Evolutionary conservation across 208 protist species (phyloP).

Genomic region (Trichomonas tenax): DNA sequence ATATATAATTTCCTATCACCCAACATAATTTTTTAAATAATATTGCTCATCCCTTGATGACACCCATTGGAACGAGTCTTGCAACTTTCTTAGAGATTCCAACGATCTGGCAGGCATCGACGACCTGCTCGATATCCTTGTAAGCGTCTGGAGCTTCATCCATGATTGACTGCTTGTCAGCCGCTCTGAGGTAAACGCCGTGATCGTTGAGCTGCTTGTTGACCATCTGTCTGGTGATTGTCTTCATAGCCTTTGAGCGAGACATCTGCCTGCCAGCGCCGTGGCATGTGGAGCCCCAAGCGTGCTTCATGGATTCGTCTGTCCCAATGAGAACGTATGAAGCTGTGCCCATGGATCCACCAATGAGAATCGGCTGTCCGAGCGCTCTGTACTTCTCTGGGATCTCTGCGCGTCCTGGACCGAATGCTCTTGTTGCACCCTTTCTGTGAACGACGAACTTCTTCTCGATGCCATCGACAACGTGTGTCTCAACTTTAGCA

Average conservation of each 20-base stretch:
- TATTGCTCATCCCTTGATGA: no score
- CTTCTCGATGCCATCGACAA: constrained; percentile 51
- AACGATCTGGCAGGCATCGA: no score
- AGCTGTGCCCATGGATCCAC: constrained; percentile 65
- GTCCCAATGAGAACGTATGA: constrained; percentile 62
- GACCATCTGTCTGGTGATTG: constrained; percentile 39
- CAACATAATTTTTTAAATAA: no score
- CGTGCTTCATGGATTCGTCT: constrained; percentile 44
- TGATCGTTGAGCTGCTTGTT: constrained; percentile 42
- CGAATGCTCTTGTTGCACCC: constrained; percentile 63
- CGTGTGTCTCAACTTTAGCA: constrained; percentile 52
- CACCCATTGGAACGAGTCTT: no score
- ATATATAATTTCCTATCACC: no score
- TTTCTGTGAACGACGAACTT: constrained; percentile 65
- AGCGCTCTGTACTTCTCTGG: constrained; percentile 57
- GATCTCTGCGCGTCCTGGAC: constrained; percentile 59
- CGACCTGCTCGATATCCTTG: no score
- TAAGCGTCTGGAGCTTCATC: constrained; percentile 64
- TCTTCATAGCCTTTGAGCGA: constrained; percentile 36
- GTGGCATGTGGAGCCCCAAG: constrained; percentile 63
- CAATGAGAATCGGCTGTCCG: constrained; percentile 66
- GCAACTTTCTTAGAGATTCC: background rate
- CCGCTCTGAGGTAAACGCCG: constrained; percentile 55
- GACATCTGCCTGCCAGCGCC: constrained; percentile 54
- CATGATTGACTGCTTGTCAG: constrained; percentile 57